These are phyloP conservation scores for Colletotrichum liriopes DNA, from an alignment of 2,329 filamentous ascomycete species.

Conservation along the genomic window DNA sequence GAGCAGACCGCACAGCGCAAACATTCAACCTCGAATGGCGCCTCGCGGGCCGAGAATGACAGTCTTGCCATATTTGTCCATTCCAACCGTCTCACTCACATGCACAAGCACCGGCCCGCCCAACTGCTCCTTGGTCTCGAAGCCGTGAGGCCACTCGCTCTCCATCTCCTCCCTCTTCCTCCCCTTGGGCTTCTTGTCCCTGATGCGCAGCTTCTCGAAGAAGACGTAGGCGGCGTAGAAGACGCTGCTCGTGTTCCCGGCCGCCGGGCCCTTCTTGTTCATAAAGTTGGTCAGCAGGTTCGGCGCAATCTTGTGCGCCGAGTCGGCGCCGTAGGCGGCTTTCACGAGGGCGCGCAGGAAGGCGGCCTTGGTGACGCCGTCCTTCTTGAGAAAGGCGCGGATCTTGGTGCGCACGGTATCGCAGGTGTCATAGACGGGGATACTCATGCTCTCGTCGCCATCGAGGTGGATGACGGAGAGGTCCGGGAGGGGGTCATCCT, in stretches of 20 bases:
- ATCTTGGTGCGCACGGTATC: constrained; percentile 73
- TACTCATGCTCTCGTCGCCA: constrained; percentile 62
- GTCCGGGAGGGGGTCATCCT: constrained; percentile 21
- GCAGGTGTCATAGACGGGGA: constrained; percentile 70
- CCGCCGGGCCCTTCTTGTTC: constrained; percentile 61
- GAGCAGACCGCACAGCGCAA: neutral
- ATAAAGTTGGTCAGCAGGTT: constrained; percentile 66
- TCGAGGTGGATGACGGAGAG: constrained; percentile 60
- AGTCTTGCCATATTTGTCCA: constrained; percentile 46
- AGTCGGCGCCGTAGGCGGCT: constrained; percentile 50
- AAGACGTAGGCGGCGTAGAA: constrained; percentile 72
- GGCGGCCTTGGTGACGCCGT: constrained; percentile 64
- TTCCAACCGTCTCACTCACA: constrained; percentile 26
- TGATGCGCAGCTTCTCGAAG: constrained; percentile 72
- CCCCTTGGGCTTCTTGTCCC: constrained; percentile 66
- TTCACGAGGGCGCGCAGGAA: constrained; percentile 66
- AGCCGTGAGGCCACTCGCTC: constrained; percentile 47
- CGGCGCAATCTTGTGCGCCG: constrained; percentile 56
- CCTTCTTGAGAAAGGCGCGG: constrained; percentile 61
- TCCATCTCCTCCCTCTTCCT: constrained; percentile 69
- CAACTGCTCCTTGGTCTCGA: constrained; percentile 43
- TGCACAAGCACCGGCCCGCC: neutral
- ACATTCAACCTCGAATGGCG: no score
- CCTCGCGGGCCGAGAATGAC: neutral
- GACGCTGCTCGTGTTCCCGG: constrained; percentile 63